Percentiles rank a stretch among this genome's conserved stretches.
Evolutionary conservation across 331 rosid genomes (phyloP).

Genomic region (Cydonia oblonga): DNA sequence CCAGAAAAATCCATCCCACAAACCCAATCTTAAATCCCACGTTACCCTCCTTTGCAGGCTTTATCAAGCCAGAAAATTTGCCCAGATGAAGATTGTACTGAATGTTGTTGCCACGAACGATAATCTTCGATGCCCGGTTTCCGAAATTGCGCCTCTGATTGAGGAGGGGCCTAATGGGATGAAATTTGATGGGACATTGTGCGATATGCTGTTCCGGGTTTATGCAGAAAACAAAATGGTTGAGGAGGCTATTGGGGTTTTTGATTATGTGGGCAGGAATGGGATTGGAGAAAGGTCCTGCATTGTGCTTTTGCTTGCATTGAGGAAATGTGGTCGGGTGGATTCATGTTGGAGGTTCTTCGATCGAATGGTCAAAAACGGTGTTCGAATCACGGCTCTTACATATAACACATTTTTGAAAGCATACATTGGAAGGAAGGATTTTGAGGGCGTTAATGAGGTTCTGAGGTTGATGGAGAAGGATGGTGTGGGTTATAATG

Average conservation of each 20-base stretch:
- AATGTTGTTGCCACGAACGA: conserved; percentile 23
- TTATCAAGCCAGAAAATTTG: conserved; percentile 34
- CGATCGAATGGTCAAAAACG: conserved; percentile 43
- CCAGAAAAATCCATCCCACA: conserved; percentile 18
- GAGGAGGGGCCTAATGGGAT: conserved; percentile 16
- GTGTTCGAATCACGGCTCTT: conserved; percentile 40
- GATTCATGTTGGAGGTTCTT: conserved; percentile 39
- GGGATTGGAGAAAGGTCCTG: conserved; percentile 72
- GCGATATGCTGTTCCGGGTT: conserved; percentile 72
- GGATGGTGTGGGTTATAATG: conserved; percentile 34
- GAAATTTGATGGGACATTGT: conserved; percentile 33
- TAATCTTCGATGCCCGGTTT: conserved; percentile 7
- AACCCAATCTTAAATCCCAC: conserved; percentile 53
- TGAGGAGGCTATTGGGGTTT: conserved; percentile 43
- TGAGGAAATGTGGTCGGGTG: conserved; percentile 33
- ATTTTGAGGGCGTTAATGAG: conserved; percentile 33
- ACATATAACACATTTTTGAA: conserved; percentile 56
- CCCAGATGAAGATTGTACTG: conserved; percentile 39
- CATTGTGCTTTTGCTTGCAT: conserved; percentile 53
- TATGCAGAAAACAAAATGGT: conserved; percentile 47
- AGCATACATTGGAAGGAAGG: conserved; percentile 41
- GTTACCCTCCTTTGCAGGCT: conserved; percentile 37
- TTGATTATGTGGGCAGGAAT: conserved; percentile 29
- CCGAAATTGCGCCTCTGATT: conserved; percentile 25
- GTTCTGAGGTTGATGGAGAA: conserved; percentile 49